A percentile compares a stretch with the other conserved stretches of the same genome.
Conservation (phyloP, 805 yeast genomes). For the Pichia heedii region DNA sequence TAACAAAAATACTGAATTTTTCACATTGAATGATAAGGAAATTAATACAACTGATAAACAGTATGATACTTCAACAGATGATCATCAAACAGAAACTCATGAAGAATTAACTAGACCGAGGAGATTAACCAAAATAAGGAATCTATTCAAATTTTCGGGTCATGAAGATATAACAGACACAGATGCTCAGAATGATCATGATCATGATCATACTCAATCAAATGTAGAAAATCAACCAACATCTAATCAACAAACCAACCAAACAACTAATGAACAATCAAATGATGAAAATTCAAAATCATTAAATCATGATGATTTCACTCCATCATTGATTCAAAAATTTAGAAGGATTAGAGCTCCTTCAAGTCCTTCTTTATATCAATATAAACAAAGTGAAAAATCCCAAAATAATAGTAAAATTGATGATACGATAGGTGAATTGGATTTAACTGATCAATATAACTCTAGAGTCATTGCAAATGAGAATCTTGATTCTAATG, state of each 20-base stretch:
- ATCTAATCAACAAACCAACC: no score
- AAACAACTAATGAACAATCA: neutral
- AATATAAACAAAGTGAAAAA: conserved; percentile 2
- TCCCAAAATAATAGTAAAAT: neutral
- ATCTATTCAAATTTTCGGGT: conserved; percentile 21
- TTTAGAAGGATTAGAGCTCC: conserved; percentile 28
- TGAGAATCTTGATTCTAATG: neutral
- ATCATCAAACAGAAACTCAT: neutral
- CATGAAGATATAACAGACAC: conserved; percentile 5
- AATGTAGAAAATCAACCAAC: no score
- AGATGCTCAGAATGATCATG: neutral
- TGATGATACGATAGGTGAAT: conserved; percentile 15
- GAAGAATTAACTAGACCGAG: conserved; percentile 10
- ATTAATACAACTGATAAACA: neutral
- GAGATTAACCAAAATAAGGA: conserved; percentile 22
- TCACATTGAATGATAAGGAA: neutral
- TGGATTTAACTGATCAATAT: conserved; percentile 19
- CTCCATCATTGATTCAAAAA: conserved; percentile 24
- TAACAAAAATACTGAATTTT: neutral
- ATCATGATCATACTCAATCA: no score
- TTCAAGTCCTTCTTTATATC: conserved; percentile 20
- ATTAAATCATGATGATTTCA: neutral
- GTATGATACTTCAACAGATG: neutral
- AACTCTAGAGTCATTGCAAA: neutral
- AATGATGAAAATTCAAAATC: neutral